Percentiles rank a stretch among this genome's conserved stretches.
Conservation (phyloP, 2,329 filamentous ascomycete genomes). For the Endoconidiophora polonica region DNA sequence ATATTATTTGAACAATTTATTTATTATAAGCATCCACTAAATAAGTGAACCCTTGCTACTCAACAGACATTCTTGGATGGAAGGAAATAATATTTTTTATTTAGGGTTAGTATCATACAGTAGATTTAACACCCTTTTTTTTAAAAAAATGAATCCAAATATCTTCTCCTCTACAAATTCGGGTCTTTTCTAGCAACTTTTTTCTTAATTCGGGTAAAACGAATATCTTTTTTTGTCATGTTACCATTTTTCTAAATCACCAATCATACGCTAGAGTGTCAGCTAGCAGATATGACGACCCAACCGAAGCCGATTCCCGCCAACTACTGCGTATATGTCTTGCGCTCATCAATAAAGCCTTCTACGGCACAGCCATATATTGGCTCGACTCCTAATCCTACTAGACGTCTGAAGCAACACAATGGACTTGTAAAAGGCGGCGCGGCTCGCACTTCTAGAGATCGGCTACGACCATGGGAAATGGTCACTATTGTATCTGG, state of each 20-base stretch:
- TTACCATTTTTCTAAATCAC: not conserved
- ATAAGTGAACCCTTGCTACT: too few species aligned
- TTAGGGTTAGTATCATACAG: too few species aligned
- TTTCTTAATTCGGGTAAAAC: too few species aligned
- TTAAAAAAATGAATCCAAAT: too few species aligned
- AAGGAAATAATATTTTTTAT: too few species aligned
- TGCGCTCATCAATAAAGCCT: slow-evolving; percentile 63
- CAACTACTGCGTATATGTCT: slow-evolving; percentile 84
- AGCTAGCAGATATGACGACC: slow-evolving; percentile 21
- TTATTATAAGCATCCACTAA: too few species aligned
- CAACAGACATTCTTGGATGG: too few species aligned
- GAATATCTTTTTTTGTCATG: not conserved
- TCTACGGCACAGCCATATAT: slow-evolving; percentile 53
- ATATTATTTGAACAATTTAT: too few species aligned
- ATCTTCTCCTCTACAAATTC: too few species aligned
- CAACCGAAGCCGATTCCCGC: slow-evolving; percentile 52
- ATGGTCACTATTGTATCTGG: slow-evolving; percentile 77
- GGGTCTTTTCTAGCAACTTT: too few species aligned
- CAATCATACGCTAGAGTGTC: not conserved
- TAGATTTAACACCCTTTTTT: too few species aligned
- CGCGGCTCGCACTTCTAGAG: slow-evolving; percentile 55
- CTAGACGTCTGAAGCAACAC: slow-evolving; percentile 72
- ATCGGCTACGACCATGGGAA: slow-evolving; percentile 67
- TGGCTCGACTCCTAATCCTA: slow-evolving; percentile 79
- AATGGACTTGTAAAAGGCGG: slow-evolving; percentile 75